phyloP scores from a whole-genome alignment of 2,329 filamentous ascomycete genomes.

The Fonsecaea erecta region DNA sequence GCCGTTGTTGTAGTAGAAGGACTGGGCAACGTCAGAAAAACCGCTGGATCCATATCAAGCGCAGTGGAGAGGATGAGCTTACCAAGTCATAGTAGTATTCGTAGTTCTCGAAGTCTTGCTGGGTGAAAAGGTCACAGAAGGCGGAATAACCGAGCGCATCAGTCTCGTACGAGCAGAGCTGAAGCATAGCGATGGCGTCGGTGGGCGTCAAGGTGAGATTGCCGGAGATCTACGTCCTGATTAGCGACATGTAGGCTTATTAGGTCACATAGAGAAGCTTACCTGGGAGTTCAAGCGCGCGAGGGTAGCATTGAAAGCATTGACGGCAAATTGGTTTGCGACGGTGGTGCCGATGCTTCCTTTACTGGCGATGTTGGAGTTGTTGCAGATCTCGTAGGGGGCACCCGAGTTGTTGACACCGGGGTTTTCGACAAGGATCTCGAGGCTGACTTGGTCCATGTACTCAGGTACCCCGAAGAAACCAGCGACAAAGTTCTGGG shows the following conservation, averaged over 20 bases:
- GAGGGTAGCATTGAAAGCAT: constrained; percentile 52
- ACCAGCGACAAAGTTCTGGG: constrained; percentile 77
- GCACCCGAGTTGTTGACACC: constrained; percentile 72
- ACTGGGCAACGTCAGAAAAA: background rate
- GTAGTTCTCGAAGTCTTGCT: constrained; percentile 12
- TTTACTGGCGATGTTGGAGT: constrained; percentile 57
- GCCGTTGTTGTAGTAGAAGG: constrained; percentile 49
- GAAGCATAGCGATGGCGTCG: constrained; percentile 70
- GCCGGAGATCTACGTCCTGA: constrained; percentile 42
- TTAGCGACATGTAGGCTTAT: constrained; percentile 42
- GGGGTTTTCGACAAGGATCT: constrained; percentile 68
- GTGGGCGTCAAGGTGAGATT: constrained; percentile 63
- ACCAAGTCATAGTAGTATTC: constrained; percentile 62
- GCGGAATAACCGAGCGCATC: constrained; percentile 74
- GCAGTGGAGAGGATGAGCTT: constrained; percentile 66
- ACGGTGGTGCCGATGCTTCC: constrained; percentile 47
- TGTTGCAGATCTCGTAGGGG: constrained; percentile 56
- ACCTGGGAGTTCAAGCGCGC: constrained; percentile 69
- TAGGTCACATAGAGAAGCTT: constrained; percentile 56
- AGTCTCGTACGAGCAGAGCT: constrained; percentile 76
- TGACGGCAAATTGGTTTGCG: constrained; percentile 12
- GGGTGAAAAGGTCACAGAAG: constrained; percentile 73
- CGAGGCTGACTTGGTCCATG: constrained; percentile 72
- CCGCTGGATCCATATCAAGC: constrained; percentile 69
- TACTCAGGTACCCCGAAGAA: constrained; percentile 75